These are phyloP conservation scores for Medicago arabica DNA, from an alignment of 306 rosid genomes.

Conservation along the genomic window DNA sequence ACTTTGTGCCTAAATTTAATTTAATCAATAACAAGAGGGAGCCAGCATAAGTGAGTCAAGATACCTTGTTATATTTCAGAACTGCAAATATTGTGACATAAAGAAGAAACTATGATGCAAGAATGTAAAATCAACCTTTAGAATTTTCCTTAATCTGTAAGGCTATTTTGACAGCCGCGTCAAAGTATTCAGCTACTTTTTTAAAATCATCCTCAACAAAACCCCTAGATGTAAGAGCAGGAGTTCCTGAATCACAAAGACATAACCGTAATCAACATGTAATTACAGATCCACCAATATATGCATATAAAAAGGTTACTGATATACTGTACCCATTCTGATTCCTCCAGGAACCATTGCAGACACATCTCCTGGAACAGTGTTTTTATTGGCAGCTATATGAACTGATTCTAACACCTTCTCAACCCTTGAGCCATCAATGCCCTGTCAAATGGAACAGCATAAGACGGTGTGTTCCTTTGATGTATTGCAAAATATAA, in stretches of 20 bases:
- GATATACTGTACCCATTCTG: slow-evolving; percentile 76
- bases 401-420: slow-evolving; percentile 89
- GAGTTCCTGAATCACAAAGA: slow-evolving; percentile 66
- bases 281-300: slow-evolving; percentile 26
- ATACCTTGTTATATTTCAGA: slow-evolving; percentile 10
- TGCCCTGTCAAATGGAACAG: slow-evolving; percentile 60
- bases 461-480: slow-evolving; percentile 12
- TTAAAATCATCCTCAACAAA: slow-evolving; percentile 80
- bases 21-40: slow-evolving; percentile 36
- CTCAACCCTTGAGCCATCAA: slow-evolving; percentile 97
- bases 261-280: slow-evolving; percentile 24
- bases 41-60: slow-evolving; percentile 5
- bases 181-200: slow-evolving; percentile 87
- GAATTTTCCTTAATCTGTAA: slow-evolving; percentile 76
- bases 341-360: slow-evolving; percentile 99
- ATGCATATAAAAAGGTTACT: slow-evolving; percentile 25
- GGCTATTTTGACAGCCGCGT: slow-evolving; percentile 84
- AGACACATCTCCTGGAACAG: slow-evolving; percentile 98
- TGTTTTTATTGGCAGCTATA: slow-evolving; percentile 94
- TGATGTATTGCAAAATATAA: slow-evolving; percentile 13
- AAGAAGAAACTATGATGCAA: background rate
- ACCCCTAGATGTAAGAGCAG: slow-evolving; percentile 97
- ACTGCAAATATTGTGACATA: background rate
- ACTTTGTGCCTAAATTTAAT: slow-evolving; percentile 69
- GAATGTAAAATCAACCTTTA: slow-evolving; percentile 56